phyloP scores from a whole-genome alignment of 192 early-diverging fungal species.

The Coemansia reversa region DNA sequence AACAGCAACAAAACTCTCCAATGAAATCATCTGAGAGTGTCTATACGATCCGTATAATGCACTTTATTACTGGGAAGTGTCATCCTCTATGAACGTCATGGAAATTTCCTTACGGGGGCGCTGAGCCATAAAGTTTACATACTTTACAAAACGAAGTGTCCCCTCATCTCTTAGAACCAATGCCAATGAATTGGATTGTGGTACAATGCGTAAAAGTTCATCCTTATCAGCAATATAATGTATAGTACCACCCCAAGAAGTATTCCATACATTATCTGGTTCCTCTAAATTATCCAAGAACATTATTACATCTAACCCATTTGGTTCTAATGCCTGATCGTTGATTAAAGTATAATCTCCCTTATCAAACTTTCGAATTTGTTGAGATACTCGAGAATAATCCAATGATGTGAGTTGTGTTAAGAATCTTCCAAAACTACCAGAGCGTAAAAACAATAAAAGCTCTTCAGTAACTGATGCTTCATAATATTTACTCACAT shows the following conservation, averaged over 20 bases:
- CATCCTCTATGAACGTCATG: constrained; percentile 40
- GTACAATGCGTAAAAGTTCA: constrained; percentile 53
- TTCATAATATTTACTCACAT: constrained; percentile 53
- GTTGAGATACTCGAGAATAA: constrained; percentile 9
- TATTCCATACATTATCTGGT: constrained; percentile 46
- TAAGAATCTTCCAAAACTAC: constrained; percentile 29
- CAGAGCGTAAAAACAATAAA: constrained; percentile 19
- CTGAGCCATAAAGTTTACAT: constrained; percentile 51
- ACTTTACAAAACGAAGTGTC: constrained; percentile 60
- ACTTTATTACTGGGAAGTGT: constrained; percentile 9
- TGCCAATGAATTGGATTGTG: constrained; percentile 56
- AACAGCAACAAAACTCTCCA: not conserved
- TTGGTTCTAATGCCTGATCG: constrained; percentile 57
- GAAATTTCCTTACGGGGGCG: constrained; percentile 42
- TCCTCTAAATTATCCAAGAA: constrained; percentile 11
- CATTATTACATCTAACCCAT: constrained; percentile 57
- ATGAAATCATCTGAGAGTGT: not conserved
- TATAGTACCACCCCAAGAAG: constrained; percentile 58
- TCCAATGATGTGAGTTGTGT: constrained; percentile 25
- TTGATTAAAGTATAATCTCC: constrained; percentile 64
- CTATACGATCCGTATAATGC: not conserved
- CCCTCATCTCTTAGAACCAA: constrained; percentile 58
- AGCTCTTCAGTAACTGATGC: constrained; percentile 1
- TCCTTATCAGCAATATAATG: constrained; percentile 61
- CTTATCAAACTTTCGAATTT: constrained; percentile 54